Base-by-base conservation (phyloP, 192 early-diverging fungal genomes). In the Coemansia furcata region DNA sequence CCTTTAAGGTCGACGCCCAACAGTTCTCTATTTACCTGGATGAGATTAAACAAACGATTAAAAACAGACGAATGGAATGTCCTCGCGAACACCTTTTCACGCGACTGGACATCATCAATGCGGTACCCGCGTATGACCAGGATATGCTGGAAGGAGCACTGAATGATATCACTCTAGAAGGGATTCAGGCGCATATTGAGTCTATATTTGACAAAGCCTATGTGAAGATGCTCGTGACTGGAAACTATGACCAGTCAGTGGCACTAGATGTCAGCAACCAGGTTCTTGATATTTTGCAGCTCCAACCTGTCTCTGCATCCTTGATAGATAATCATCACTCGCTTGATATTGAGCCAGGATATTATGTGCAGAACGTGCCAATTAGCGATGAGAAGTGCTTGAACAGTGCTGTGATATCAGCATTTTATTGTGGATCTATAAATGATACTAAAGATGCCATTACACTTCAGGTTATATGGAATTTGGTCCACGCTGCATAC, bases 171-270 rank as follows among this genome's bases (percentile, higher is more conserved):
- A 90, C 86, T 6, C 64, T 86, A 5, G 84, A 86, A 21, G 88
- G 90, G 54, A 82, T 96, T 21, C 82, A 88, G 63, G 66, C 65
- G n/a, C 94, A 94, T 63, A 87, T 87, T 52, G 92, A 89, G 19
- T 90, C 17, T 70, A 0, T 26, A 26, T 26, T 26, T 26, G 23
- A 26, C 23, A 26, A 26, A 1, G 23, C 23, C 23, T 26, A 26
- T 26, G 23, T 26, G 23, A 26, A 26, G 23, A 26, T 26, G 23
- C 23, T 26, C 1, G 23, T 26, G 1, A 26, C 23, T 26, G 23
- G 23, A 26, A 26, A 26, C 23, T 26, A 26, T 1, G 23, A 26
- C 23, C 23, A 26, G 23, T 26, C 23, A 1, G 23, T 26, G 23
- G 23, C 23, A 26, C 23, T 26, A 26, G 23, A 73, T 26, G 80